phyloP scores from a whole-genome alignment of 116 monocot species.

The Papilionanthe hybrid region DNA sequence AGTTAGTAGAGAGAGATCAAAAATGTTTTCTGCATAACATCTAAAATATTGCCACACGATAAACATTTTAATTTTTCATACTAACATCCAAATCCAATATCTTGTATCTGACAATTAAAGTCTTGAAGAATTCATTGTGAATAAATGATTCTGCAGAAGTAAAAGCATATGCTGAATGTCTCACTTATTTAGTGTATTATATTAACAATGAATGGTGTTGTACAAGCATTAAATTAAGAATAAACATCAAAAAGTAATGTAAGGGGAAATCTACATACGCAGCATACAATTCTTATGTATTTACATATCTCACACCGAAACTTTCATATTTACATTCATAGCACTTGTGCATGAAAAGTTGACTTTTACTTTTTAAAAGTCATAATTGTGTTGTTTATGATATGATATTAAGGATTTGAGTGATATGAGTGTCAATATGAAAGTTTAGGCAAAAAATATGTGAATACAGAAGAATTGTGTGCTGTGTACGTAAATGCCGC shows the following conservation, averaged over 20 bases:
- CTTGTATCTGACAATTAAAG: background rate
- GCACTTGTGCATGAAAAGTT: too few relatives aligned
- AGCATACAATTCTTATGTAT: too few relatives aligned
- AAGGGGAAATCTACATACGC: too few relatives aligned
- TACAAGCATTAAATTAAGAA: background rate
- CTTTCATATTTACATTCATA: background rate
- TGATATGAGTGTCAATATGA: too few relatives aligned
- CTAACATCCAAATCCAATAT: constrained; percentile 1
- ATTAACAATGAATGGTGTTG: constrained; percentile 3
- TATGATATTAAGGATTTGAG: too few relatives aligned
- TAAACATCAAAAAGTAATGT: background rate
- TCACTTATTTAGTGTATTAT: background rate
- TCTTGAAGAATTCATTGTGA: background rate
- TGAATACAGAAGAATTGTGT: too few relatives aligned
- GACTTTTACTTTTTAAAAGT: too few relatives aligned
- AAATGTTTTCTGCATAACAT: background rate
- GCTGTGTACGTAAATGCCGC: too few relatives aligned
- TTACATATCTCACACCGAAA: too few relatives aligned
- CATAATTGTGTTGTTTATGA: too few relatives aligned
- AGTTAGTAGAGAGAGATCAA: constrained; percentile 1
- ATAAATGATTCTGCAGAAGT: background rate
- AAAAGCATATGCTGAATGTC: background rate
- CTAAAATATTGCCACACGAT: background rate
- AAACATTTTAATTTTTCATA: background rate
- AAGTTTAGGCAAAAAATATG: too few relatives aligned